These are phyloP conservation scores for Phytophthora megakarya DNA, from an alignment of 352 stramenopile genomes.

Conservation along the genomic window DNA sequence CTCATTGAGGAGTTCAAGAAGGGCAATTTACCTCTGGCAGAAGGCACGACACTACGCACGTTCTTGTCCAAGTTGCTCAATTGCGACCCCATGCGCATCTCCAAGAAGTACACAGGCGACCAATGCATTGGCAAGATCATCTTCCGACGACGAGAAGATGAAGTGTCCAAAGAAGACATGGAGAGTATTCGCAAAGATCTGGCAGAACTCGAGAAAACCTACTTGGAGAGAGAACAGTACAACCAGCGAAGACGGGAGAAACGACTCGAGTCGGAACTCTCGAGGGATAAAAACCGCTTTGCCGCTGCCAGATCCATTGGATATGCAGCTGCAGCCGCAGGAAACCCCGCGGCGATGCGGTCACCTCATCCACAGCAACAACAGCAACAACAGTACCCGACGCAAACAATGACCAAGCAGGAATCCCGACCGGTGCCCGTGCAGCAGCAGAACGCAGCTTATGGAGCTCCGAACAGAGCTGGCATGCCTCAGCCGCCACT, in stretches of 20 bases:
- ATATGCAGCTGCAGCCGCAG: conserved; percentile 29
- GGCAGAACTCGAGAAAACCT: conserved; percentile 94
- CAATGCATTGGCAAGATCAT: conserved; percentile 98
- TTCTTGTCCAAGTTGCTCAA: conserved; percentile 98
- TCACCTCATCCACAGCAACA: conserved; percentile 26
- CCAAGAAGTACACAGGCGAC: conserved; percentile 98
- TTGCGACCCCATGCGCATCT: conserved; percentile 99
- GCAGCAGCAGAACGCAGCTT: conserved; percentile 25
- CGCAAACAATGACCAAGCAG: conserved; percentile 32
- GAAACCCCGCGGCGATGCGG: conserved; percentile 16
- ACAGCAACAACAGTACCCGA: conserved; percentile 23
- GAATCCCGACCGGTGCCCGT: conserved; percentile 22
- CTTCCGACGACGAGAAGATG: conserved; percentile 75
- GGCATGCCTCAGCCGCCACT: conserved; percentile 39
- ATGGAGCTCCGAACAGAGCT: conserved; percentile 15
- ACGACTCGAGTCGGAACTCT: conserved; percentile 81
- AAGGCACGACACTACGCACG: conserved; percentile 96
- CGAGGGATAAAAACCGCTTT: conserved; percentile 71
- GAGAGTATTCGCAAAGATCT: conserved; percentile 79
- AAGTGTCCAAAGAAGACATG: conserved; percentile 81
- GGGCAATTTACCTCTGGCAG: conserved; percentile 95
- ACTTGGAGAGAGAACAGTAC: conserved; percentile 95
- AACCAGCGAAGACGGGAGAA: conserved; percentile 93
- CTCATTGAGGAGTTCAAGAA: conserved; percentile 98
- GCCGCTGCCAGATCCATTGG: conserved; percentile 43